Evolutionary conservation across 306 rosid species (phyloP), one percentile per base, ranked within the genome.

Genomic region (Quercus robur): DNA sequence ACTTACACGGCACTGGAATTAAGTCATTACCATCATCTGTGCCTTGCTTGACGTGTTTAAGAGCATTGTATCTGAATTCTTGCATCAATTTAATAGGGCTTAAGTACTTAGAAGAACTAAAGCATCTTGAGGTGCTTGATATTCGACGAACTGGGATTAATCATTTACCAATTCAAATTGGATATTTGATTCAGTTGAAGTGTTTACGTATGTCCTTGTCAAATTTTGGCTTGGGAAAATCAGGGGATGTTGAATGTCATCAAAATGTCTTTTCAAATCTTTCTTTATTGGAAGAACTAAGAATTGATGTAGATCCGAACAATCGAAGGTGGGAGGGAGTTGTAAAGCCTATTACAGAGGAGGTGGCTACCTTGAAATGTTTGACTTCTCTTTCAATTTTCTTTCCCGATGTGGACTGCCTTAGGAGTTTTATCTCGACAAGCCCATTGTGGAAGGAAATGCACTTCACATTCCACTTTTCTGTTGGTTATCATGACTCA

Each of bases 101-200:
- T n/a, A 54, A 81, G 21, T 66, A 69, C 56, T 64, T 72, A 21
- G 35, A 5, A 31, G 51, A 38, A 49, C 84, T 84, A 64, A 49
- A 56, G 81, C 18, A 19, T 56, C 82, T 80, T 56, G 81, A 80
- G 70, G 75, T 84, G 58, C 84, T 84, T 58, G 87, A 84, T 73
- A 76, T 80, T 25, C 76, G 68, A 2, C 79, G 13, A 62, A 80
- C 71, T 10, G 44, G 30, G 56, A 63, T 84, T 8, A 25, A 12
- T 4, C 76, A 72, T 62, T 6, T 84, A 18, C 51, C 84, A 30
- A 28, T 23, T n/a, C 13, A 23, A 56, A 57, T 76, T 23, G 35
- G 74, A 35, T 8, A 2, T 5, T 76, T 84, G 77, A 18, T 31
- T 11, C 73, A 66, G 12, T 41, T 84, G 28, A 80, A 72, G 21